These are phyloP conservation scores for Alternaria dauci DNA, from an alignment of 2,329 filamentous ascomycete species.

Conservation along the genomic window DNA sequence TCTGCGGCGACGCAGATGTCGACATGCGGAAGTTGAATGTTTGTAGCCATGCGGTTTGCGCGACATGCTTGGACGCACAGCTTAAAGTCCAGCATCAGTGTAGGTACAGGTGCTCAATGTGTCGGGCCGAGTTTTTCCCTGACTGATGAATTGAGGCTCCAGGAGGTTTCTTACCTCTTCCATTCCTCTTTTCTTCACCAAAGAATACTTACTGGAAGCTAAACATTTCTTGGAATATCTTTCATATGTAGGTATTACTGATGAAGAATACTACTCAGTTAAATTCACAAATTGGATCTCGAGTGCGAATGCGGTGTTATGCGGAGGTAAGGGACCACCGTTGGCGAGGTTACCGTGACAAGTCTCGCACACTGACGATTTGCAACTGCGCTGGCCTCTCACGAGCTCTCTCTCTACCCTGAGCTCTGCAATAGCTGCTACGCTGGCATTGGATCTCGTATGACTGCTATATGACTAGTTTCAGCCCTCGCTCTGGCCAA, in stretches of 20 bases:
- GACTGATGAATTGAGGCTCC: background rate
- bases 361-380: background rate
- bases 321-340: background rate
- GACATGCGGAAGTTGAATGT: constrained; percentile 3
- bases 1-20: background rate
- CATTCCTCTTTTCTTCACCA: background rate
- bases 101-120: constrained; percentile 12
- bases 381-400: background rate
- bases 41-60: constrained; percentile 5
- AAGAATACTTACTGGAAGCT: background rate
- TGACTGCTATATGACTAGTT: too few species aligned
- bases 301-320: background rate
- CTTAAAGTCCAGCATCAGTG: background rate
- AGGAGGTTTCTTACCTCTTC: background rate
- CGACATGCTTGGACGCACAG: constrained; percentile 6
- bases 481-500: too few species aligned
- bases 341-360: background rate
- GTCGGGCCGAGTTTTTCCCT: constrained; percentile 10
- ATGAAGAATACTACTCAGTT: background rate
- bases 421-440: too few species aligned
- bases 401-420: too few species aligned
- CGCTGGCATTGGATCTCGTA: too few species aligned
- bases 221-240: background rate
- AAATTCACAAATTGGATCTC: background rate
- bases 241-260: background rate